Conservation (phyloP, 441 rosid genomes). For the Populus tomentosa region DNA sequence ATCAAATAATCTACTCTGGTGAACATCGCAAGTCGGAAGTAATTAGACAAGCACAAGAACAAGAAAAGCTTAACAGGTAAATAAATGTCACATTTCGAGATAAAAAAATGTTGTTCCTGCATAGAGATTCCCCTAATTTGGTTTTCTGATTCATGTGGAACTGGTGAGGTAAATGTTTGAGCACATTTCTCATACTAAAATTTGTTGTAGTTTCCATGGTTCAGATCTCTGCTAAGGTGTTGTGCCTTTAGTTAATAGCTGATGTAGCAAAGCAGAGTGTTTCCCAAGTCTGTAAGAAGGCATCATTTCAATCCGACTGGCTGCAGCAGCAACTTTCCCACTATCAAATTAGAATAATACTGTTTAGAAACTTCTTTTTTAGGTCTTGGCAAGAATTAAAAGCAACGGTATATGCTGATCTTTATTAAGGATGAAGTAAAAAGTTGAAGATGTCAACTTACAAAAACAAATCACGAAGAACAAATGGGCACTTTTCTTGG, state of each 20-base stretch:
- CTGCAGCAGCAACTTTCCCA: background rate
- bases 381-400: slow-evolving; percentile 17
- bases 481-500: slow-evolving; percentile 13
- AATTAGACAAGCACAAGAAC: too few relatives aligned
- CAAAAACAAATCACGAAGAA: background rate
- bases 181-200: too few relatives aligned
- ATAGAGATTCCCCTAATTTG: background rate
- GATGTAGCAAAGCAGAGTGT: background rate
- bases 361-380: background rate
- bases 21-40: background rate
- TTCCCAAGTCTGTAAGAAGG: background rate
- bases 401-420: slow-evolving; percentile 18
- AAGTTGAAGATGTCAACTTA: background rate
- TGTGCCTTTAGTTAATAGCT: background rate
- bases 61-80: too few relatives aligned
- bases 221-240: too few relatives aligned
- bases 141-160: background rate
- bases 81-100: background rate
- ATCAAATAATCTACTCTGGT: background rate
- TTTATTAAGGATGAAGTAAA: slow-evolving; percentile 2
- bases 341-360: background rate
- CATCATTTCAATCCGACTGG: background rate
- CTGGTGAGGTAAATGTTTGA: too few relatives aligned
- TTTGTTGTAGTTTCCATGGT: too few relatives aligned
- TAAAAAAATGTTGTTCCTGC: background rate